Conservation (phyloP, 176 grass and related monocot genomes). For the Canna indica region DNA sequence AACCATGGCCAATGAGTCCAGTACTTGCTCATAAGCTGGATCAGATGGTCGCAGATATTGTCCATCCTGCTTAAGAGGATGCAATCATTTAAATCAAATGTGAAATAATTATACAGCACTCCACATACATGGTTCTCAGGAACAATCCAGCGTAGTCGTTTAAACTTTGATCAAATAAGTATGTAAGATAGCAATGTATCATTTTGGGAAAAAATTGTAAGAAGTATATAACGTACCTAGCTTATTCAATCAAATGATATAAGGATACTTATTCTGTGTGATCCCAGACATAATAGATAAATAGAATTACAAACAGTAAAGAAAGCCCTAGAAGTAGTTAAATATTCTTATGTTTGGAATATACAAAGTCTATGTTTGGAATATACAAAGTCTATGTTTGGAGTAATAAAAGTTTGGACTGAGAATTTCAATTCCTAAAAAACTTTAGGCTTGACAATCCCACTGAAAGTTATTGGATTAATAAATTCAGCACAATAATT, state of each 20-base stretch:
- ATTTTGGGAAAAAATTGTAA: background rate
- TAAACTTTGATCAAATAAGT: background rate
- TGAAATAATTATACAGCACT: background rate
- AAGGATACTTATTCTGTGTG: no score
- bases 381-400: no score
- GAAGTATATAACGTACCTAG: background rate
- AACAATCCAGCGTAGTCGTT: background rate
- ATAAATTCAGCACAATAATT: no score
- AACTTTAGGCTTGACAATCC: no score
- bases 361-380: no score
- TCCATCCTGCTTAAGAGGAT: constrained; percentile 55
- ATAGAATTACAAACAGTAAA: no score
- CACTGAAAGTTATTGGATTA: no score
- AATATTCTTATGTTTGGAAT: no score
- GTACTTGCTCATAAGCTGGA: constrained; percentile 92
- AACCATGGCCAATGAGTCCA: constrained; percentile 97
- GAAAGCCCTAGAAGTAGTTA: background rate
- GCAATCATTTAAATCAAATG: background rate
- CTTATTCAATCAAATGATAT: background rate
- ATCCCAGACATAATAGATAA: no score
- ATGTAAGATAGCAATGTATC: background rate
- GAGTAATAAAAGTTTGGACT: no score
- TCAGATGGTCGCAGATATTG: constrained; percentile 87
- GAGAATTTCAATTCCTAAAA: no score
- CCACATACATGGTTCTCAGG: background rate